Evolutionary conservation across 2,329 filamentous ascomycete genomes (phyloP), one percentile per base, ranked within the genome.

Genomic region (Fusarium keratoplasticum): DNA sequence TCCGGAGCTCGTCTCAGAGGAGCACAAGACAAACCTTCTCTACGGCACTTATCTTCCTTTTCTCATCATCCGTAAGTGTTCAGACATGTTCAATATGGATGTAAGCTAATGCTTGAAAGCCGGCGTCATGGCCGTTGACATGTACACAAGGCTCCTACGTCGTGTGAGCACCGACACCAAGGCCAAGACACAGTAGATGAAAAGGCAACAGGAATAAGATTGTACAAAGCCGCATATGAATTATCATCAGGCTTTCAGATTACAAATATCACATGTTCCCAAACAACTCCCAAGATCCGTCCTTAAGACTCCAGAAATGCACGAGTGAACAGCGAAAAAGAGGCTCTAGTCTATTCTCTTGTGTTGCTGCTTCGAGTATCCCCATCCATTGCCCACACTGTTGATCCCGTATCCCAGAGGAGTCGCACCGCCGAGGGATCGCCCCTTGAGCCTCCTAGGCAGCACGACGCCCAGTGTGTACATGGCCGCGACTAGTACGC

Each of bases 401-500:
- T 84, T 86, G 29, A 89, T n/a, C 0, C 88, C 89, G 64, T 89
- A 88, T 2, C 88, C 89, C 70, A 91, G 75, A 0, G 89, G 89
- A 29, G 89, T 91, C 5, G 89, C 89, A 20, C 88, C 89, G 18
- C 89, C 89, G 50, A 91, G 81, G 2, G 84, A 80, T 50, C 88
- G 79, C 2, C 86, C 87, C 74, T 83, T 86, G 27, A 91, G 78
- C 66, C 89, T 81, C 72, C 83, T 84, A 1, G 90, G 90, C 76
- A 92, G 79, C 20, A 92, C 85, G 1, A 89, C 84, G 6, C 90
- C 90, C 70, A 91, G 86, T 67, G 91, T 91, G 81, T 91, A 92
- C 65, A 89, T 88, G 36, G 84, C 88, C 5, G 88, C 86, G 3
- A 87, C 84, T 13, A 89, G 79, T 2, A 84, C 81, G 10, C 90